These are phyloP conservation scores for Abortiporus biennis DNA, from an alignment of 1,284 basidiomycete species.

Conservation along the genomic window DNA sequence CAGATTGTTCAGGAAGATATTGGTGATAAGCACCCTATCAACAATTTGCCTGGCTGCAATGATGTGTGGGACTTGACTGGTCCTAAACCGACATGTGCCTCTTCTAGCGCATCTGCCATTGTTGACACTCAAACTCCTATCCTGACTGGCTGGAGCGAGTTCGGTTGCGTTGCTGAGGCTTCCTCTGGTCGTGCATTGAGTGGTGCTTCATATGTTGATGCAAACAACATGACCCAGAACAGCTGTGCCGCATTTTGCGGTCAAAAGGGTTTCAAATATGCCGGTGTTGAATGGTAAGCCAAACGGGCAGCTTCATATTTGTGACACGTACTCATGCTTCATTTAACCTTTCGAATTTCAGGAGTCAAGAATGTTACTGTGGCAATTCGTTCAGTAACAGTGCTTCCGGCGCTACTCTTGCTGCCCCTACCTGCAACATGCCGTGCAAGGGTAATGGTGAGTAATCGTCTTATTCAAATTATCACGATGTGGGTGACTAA, in stretches of 20 bases:
- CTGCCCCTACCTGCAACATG: constrained; percentile 19
- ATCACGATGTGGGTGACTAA: background rate
- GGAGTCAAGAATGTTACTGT: constrained; percentile 22
- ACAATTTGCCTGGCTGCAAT: constrained; percentile 24
- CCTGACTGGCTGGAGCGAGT: constrained; percentile 18
- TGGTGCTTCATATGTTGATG: constrained; percentile 15
- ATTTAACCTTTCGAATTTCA: background rate
- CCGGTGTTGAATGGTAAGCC: constrained; percentile 20
- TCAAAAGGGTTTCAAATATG: constrained; percentile 20
- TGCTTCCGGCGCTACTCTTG: constrained; percentile 16
- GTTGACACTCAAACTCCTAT: constrained; percentile 14
- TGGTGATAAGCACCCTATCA: constrained; percentile 17
- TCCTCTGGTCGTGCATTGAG: constrained; percentile 22
- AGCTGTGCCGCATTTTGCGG: constrained; percentile 20
- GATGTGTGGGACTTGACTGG: constrained; percentile 18
- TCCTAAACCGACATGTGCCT: constrained; percentile 12
- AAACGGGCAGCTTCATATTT: background rate
- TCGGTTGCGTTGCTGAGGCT: constrained; percentile 24
- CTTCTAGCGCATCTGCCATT: constrained; percentile 11
- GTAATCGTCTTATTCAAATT: constrained; percentile 3
- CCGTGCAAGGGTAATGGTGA: constrained; percentile 21
- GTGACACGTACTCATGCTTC: background rate
- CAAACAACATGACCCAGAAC: constrained; percentile 18
- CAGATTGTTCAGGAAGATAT: constrained; percentile 21
- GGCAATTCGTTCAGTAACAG: constrained; percentile 22